Evolutionary conservation across 1,284 basidiomycete species (phyloP), one percentile per base, ranked within the genome.

Genomic region (Heterobasidion occidentale): DNA sequence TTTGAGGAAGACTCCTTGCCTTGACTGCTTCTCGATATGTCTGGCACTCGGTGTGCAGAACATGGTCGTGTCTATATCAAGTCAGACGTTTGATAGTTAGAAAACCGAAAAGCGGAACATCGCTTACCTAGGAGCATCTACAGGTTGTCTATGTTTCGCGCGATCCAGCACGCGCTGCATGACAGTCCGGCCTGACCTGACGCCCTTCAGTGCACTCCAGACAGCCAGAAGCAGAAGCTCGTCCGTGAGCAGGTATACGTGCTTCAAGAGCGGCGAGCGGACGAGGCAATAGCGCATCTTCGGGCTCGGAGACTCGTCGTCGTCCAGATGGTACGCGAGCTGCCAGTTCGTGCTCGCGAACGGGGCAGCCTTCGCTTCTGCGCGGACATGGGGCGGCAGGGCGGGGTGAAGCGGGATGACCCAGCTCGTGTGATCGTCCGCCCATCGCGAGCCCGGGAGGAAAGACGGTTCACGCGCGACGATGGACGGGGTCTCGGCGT

Each of bases 371-470:
- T 17, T 48, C 3, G 27, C 12, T 11, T 17, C 19, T 12, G 12
- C 46, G 9, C 15, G 19, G 27, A 17, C 27, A 17, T 48, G 46
- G 2, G 9, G 9, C 11, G 46, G 46, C 35, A 52, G 33, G 35
- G 70, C 53, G 3, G 60, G 63, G 27, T 68, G 59, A 11, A 73
- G 59, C 0, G 62, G 64, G 4, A 73, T 11, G 1, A 52, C 52
- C 71, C 72, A 73, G n/a, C 59, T 65, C 12, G 56, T 17, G 3
- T 14, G 9, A 46, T 73, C 71, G 14, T 55, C 54, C 4, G 70
- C 63, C 64, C 65, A 66, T 12, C 70, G 65, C 1, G 15, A 46
- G 7, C 20, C 7, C 45, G 52, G 12, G 20, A 48, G 8, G 55
- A 57, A 60, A 27, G 27, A 54, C 11, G 47, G 57, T 2, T 46